These are phyloP conservation scores for Phaeosphaeria sp. DNA, from an alignment of 2,329 filamentous ascomycete genomes.

Conservation along the genomic window DNA sequence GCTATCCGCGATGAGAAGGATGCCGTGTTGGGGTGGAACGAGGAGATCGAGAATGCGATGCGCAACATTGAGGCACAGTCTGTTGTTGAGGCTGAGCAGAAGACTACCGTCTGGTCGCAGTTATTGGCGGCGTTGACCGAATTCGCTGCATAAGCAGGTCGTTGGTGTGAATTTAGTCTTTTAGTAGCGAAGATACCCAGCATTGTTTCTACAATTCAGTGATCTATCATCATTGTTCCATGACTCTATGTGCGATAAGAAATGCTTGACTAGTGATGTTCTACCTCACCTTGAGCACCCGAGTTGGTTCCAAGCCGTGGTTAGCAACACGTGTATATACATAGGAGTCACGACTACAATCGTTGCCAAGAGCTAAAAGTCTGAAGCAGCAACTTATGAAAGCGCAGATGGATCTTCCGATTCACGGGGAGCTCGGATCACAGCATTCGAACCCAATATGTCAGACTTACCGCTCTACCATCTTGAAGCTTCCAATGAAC, in stretches of 20 bases:
- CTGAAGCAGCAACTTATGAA: too few species aligned
- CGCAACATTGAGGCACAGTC: slow-evolving; percentile 4
- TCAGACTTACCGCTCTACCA: too few species aligned
- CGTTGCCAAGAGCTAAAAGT: too few species aligned
- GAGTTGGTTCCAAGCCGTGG: too few species aligned
- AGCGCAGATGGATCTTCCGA: too few species aligned
- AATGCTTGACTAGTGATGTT: background rate
- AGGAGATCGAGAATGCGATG: slow-evolving; percentile 14
- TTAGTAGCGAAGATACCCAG: slow-evolving; percentile 5
- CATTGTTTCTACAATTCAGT: background rate
- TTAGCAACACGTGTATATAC: too few species aligned
- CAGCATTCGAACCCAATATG: too few species aligned
- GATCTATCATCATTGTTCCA: background rate
- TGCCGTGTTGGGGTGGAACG: slow-evolving; percentile 22
- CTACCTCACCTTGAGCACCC: too few species aligned
- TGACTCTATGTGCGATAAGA: background rate
- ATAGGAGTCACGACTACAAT: too few species aligned
- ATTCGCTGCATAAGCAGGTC: background rate
- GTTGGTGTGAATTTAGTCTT: background rate
- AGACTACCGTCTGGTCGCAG: background rate
- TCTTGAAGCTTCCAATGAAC: too few species aligned
- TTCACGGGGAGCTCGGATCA: too few species aligned
- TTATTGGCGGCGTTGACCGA: background rate
- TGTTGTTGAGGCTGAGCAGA: background rate
- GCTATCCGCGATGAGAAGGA: slow-evolving; percentile 29